Base-by-base conservation (phyloP, 345 rosid genomes). In the Ceriops tagal region DNA sequence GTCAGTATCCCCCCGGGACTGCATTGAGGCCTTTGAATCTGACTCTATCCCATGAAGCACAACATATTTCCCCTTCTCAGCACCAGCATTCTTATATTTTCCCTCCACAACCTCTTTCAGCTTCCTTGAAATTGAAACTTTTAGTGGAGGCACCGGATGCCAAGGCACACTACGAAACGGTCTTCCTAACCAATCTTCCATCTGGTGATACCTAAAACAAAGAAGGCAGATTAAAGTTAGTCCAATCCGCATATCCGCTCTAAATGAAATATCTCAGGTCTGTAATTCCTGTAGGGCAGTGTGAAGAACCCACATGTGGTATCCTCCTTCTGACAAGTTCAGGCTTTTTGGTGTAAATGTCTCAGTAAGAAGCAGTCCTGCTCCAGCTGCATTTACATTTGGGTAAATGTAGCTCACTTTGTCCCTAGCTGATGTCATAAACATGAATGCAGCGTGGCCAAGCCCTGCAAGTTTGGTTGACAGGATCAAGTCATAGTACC, bases 1-100 rank as follows among this genome's bases (percentile, higher is more conserved):
- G 72, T 93, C 96, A 31, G 78, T 57, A 67, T 91, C 97, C 37
- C 98, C 97, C 70, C 81, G 79, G 26, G 92, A 89, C 71, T 88
- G 96, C 98, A 89, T 91, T 35, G 96, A 91, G 47, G 98, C 97
- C 83, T 89, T 83, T 16, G 98, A 93, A 81, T 84, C 97, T n/a
- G 96, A 91, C 75, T 89, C 90, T 75, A 91, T 86, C 62, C 98
- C 97, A 76, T 93, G 96, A 76, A 93, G 84, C 74, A 91, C 96
- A 58, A 91, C 64, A 76, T 84, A 93, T 77, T 87, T 91, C 68
- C 95, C 98, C 72, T 80, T 87, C 77, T 85, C 86, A 6, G 61
- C 90, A 43, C 95, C 97, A 51, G 92, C 96, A 6, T 64, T 84
- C 67, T 20, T 84, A 53, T 87, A 92, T 75, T 93, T 93, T 6